Base-by-base conservation (phyloP, 371 early-diverging fungal species). In the Conidiobolus incongruus region DNA sequence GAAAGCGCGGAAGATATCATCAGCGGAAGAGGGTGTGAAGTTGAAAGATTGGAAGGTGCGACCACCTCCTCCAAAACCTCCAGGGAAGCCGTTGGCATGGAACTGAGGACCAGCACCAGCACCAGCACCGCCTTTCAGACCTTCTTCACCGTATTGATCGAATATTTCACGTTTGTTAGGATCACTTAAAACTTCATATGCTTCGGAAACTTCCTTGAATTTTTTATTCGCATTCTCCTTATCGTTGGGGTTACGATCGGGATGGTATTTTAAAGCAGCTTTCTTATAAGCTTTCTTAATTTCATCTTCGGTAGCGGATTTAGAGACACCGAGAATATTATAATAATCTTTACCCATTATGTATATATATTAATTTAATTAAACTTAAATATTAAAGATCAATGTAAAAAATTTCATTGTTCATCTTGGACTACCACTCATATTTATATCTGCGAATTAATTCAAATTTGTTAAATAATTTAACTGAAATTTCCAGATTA, bases 231-330 rank as follows among this genome's bases (percentile, higher is more conserved):
- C 63, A 0, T 45, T 45, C 0, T 51, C 49, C 41, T 35, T 34
- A 2, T 45, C 23, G 24, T 34, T 30, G 23, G 35, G 20, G 31
- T 53, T 48, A 28, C 47, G 30, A 30, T 53, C 53, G 10, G 53
- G 53, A 53, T 53, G 53, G 50, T 50, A 53, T 47, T 53, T 53
- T 11, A 53, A 34, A 34, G 53, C 53, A n/a, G n/a, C n/a, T 45
- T 82, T 87, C 50, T 86, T 72, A 59, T 78, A 98, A 17, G 93
- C 89, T 54, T 82, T 85, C 54, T 86, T 89, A 60, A 98, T 89
- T 44, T 93, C 90, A 2, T 72, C 54, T 26, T 74, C 75, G 1
- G 72, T 49, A 1, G 91, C 92, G 29, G 73, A 65, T 44, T 77
- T 70, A n/a, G 66, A 32, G 5, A 97, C 68, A 2, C 81, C 92